Conservation (phyloP, 306 rosid genomes). For the Abrus precatorius region DNA sequence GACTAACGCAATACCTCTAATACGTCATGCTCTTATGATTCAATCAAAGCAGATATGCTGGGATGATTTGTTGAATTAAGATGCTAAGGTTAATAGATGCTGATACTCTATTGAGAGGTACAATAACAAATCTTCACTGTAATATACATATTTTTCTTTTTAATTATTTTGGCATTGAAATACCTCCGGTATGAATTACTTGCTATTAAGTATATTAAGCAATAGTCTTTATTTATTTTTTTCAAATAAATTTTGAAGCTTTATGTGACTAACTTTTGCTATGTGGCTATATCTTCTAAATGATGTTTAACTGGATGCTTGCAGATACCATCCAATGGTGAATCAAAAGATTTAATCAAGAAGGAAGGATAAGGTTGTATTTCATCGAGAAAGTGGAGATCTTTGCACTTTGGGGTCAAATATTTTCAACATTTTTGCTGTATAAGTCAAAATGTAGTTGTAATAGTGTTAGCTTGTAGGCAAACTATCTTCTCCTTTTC, state of each 20-base stretch:
- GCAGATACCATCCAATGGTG: conserved; percentile 58
- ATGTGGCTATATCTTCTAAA: conserved; percentile 9
- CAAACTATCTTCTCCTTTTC: conserved; percentile 12
- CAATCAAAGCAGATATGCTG: conserved; percentile 77
- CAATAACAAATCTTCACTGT: conserved; percentile 63
- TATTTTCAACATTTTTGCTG: conserved; percentile 5
- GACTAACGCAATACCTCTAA: conserved; percentile 29
- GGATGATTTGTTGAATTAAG: conserved; percentile 72
- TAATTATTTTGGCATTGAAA: neutral
- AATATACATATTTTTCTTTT: conserved; percentile 52
- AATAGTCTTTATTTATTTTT: neutral
- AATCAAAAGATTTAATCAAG: conserved; percentile 8
- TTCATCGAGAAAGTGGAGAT: conserved; percentile 33
- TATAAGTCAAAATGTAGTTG: conserved; percentile 58
- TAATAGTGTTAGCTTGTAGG: conserved; percentile 44
- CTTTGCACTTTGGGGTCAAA: conserved; percentile 29
- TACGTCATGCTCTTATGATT: neutral
- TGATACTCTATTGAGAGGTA: conserved; percentile 72
- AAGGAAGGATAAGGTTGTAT: conserved; percentile 42
- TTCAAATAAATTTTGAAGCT: neutral
- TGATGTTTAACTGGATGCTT: conserved; percentile 21
- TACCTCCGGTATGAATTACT: neutral
- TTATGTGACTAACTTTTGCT: neutral
- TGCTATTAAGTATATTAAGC: neutral
- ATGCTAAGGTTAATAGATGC: conserved; percentile 80